Conservation (phyloP, 371 early-diverging fungal species). For the Catenaria anguillulae region DNA sequence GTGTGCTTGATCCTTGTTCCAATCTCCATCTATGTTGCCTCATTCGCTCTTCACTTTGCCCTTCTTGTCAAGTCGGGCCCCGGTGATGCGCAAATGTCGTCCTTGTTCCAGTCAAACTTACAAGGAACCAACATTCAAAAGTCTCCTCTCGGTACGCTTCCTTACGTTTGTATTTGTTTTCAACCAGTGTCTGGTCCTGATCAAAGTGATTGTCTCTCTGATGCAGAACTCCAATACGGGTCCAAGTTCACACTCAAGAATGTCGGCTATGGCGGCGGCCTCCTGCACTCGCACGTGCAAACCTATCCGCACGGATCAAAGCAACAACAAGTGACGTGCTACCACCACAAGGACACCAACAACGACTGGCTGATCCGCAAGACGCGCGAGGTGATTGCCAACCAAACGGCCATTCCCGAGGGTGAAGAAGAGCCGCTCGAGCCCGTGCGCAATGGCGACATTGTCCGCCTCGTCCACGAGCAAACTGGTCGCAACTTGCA, state of each 20-base stretch:
- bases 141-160: slow-evolving; percentile 63
- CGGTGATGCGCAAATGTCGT: slow-evolving; percentile 98
- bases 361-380: slow-evolving; percentile 75
- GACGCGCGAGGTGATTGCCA: slow-evolving; percentile 14
- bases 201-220: too few species aligned
- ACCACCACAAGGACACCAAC: slow-evolving; percentile 93
- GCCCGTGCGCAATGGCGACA: slow-evolving; percentile 60
- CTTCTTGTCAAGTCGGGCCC: slow-evolving; percentile 73
- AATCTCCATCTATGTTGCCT: slow-evolving; percentile 66
- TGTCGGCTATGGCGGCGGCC: slow-evolving; percentile 75
- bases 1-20: slow-evolving; percentile 78
- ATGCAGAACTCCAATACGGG: slow-evolving; percentile 90
- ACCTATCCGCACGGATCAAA: slow-evolving; percentile 82
- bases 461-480: slow-evolving; percentile 67
- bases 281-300: slow-evolving; percentile 96
- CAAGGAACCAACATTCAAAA: slow-evolving; percentile 58
- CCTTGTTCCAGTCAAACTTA: slow-evolving; percentile 92
- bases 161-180: neutral
- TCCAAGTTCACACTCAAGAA: slow-evolving; percentile 83
- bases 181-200: too few species aligned
- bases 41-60: slow-evolving; percentile 84
- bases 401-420: slow-evolving; percentile 16
- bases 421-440: slow-evolving; percentile 18
- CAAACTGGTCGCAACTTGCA: slow-evolving; percentile 65
- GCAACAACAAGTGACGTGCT: slow-evolving; percentile 97